Evolutionary conservation across 805 yeast species (phyloP).

Genomic region (Tetrapisispora arboricola): DNA sequence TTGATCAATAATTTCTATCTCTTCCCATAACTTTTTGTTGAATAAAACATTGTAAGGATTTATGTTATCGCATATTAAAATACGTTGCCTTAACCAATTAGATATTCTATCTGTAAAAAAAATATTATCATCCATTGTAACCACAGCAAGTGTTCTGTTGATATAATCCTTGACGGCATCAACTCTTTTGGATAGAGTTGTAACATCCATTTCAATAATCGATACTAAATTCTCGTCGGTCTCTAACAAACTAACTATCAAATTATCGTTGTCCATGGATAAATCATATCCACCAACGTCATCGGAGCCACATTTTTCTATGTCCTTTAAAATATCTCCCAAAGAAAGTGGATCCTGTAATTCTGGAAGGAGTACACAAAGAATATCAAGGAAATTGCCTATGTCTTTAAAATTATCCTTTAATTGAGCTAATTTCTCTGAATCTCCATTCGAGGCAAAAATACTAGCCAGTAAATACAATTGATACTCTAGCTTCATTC

Average conservation of each 20-base stretch:
- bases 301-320: background rate
- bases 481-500: conserved; percentile 14
- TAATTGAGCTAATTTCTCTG: conserved; percentile 5
- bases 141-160: conserved; percentile 5
- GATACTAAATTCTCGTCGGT: conserved; percentile 13
- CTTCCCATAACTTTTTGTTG: conserved; percentile 20
- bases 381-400: conserved; percentile 12
- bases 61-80: conserved; percentile 16
- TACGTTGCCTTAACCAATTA: conserved; percentile 20
- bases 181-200: conserved; percentile 9
- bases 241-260: conserved; percentile 21
- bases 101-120: background rate
- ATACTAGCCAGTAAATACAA: conserved; percentile 17
- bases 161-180: conserved; percentile 9
- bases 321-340: conserved; percentile 10
- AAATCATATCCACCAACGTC: no score
- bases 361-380: conserved; percentile 27
- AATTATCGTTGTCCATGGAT: conserved; percentile 9
- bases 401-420: conserved; percentile 7
- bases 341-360: conserved; percentile 17
- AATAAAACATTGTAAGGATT: conserved; percentile 11
- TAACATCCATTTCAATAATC: conserved; percentile 18
- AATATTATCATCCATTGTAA: conserved; percentile 1
- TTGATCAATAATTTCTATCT: background rate
- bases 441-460: conserved; percentile 19